A percentile compares a stretch with the other conserved stretches of the same genome.
Evolutionary conservation across 2,329 filamentous ascomycete genomes (phyloP).

Genomic region (Sporothrix protearum): DNA sequence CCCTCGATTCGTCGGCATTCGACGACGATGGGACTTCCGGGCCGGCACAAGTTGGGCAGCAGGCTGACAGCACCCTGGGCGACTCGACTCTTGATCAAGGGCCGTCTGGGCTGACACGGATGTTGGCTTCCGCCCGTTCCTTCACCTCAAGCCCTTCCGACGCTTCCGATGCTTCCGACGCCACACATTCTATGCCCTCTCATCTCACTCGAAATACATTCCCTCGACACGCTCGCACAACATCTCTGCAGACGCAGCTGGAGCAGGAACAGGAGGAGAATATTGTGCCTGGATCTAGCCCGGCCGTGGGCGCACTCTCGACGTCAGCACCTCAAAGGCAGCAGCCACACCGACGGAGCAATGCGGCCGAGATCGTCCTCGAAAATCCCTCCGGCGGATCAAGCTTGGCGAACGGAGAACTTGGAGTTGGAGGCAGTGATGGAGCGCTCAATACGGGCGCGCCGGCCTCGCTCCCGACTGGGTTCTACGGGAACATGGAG

Average conservation of each 20-base stretch:
- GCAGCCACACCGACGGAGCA: background rate
- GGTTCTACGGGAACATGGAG: conserved; percentile 33
- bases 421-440: background rate
- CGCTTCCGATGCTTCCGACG: background rate
- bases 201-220: background rate
- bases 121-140: background rate
- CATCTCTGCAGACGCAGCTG: conserved; percentile 16
- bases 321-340: background rate
- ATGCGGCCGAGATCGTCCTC: background rate
- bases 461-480: conserved; percentile 14
- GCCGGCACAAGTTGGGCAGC: conserved; percentile 24
- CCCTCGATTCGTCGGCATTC: conserved; percentile 18
- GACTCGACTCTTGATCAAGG: background rate
- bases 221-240: conserved; percentile 14
- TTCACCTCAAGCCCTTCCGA: background rate
- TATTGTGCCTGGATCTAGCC: background rate
- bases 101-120: background rate
- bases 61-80: background rate
- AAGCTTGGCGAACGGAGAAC: background rate
- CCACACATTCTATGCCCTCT: background rate
- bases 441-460: background rate
- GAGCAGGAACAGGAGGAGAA: background rate
- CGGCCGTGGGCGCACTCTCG: background rate
- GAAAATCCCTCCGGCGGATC: background rate
- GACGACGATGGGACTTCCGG: conserved; percentile 28